Evolutionary conservation across 2,329 filamentous ascomycete species (phyloP).

Genomic region (Colletotrichum sojae): DNA sequence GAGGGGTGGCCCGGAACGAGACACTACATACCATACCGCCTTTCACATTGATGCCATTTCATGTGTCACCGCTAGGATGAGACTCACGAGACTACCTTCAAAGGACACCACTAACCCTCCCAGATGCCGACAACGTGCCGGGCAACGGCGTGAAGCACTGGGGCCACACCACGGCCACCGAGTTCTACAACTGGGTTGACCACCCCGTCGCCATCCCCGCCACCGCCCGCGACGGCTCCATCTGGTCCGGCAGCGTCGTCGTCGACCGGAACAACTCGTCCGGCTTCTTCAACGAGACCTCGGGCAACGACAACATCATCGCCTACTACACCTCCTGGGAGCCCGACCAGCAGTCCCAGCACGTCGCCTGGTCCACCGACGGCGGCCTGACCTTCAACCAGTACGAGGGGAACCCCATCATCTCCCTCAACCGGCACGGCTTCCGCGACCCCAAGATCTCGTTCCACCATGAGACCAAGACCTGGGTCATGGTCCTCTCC

Average conservation of each 20-base stretch:
- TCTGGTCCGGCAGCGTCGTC: slow-evolving; percentile 70
- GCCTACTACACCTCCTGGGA: slow-evolving; percentile 60
- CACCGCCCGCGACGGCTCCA: slow-evolving; percentile 57
- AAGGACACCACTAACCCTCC: neutral
- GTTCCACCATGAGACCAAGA: slow-evolving; percentile 61
- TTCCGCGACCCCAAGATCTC: slow-evolving; percentile 78
- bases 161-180: slow-evolving; percentile 74
- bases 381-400: slow-evolving; percentile 73
- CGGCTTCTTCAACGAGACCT: slow-evolving; percentile 73
- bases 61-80: slow-evolving; percentile 4
- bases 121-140: slow-evolving; percentile 54
- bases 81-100: neutral
- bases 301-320: slow-evolving; percentile 65
- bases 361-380: slow-evolving; percentile 73
- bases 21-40: slow-evolving; percentile 4
- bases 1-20: slow-evolving; percentile 7
- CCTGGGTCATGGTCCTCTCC: slow-evolving; percentile 72
- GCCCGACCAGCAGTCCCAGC: slow-evolving; percentile 65
- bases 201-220: slow-evolving; percentile 74
- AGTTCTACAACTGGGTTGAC: slow-evolving; percentile 76
- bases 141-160: slow-evolving; percentile 71
- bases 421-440: slow-evolving; percentile 66
- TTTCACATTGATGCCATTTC: neutral
- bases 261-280: slow-evolving; percentile 75
- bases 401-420: slow-evolving; percentile 73